Evolutionary conservation across 2,329 filamentous ascomycete genomes (phyloP).

Genomic region (Colletotrichum lupini): DNA sequence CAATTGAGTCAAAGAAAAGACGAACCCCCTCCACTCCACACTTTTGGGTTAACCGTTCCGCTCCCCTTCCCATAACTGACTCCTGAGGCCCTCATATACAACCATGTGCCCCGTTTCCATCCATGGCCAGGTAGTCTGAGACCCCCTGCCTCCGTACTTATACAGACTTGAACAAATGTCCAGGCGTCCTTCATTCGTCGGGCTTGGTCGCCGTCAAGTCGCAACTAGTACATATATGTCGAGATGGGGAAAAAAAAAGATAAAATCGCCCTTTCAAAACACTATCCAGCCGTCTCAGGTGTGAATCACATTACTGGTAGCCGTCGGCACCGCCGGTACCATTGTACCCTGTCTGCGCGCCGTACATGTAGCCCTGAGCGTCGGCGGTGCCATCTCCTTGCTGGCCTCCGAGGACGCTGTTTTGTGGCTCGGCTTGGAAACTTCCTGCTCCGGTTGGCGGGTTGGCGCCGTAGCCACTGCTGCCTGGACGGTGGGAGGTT

Average conservation of each 20-base stretch:
- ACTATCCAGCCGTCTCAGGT: background rate
- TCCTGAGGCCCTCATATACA: conserved; percentile 37
- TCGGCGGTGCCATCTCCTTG: conserved; percentile 56
- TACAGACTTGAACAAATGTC: conserved; percentile 45
- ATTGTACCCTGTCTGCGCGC: conserved; percentile 67
- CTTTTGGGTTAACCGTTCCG: conserved; percentile 26
- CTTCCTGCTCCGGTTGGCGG: conserved; percentile 56
- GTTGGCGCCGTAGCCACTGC: conserved; percentile 61
- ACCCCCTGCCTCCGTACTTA: conserved; percentile 43
- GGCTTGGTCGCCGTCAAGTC: conserved; percentile 32
- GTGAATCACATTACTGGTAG: conserved; percentile 52
- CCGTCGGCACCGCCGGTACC: conserved; percentile 64
- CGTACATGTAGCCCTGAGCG: conserved; percentile 61
- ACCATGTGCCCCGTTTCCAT: conserved; percentile 22
- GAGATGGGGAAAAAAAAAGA: conserved; percentile 1
- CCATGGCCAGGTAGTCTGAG: conserved; percentile 1
- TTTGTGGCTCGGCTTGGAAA: conserved; percentile 54
- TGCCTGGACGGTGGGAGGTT: conserved; percentile 60
- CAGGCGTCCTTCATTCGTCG: conserved; percentile 36
- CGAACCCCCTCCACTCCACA: conserved; percentile 21
- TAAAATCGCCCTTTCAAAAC: background rate
- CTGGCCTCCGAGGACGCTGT: conserved; percentile 50
- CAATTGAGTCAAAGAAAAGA: conserved; percentile 15
- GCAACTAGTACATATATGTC: conserved; percentile 28
- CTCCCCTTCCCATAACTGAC: conserved; percentile 29